Percentiles rank a stretch among this genome's conserved stretches.
Conservation (phyloP, 225 moss, liverwort and hornwort genomes). For the Anthoceros angustus region DNA sequence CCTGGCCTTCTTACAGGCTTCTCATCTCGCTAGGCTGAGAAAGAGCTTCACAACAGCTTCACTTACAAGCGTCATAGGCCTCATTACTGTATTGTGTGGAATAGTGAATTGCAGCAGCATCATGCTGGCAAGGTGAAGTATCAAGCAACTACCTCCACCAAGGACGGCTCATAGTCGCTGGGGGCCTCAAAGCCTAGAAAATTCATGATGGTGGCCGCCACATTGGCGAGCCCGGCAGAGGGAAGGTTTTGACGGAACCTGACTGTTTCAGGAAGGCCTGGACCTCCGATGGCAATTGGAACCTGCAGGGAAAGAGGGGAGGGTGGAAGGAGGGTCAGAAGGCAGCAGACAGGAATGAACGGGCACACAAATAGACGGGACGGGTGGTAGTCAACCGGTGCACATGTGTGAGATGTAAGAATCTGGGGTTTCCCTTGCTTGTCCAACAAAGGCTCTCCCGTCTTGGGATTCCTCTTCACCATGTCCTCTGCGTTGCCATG, state of each 20-base stretch:
- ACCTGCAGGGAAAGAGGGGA: constrained; percentile 18
- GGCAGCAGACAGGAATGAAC: not conserved
- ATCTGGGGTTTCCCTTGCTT: constrained; percentile 46
- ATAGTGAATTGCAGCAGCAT: not conserved
- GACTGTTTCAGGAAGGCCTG: constrained; percentile 33
- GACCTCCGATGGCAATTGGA: constrained; percentile 41
- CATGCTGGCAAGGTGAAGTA: not conserved
- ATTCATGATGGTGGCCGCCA: constrained; percentile 44
- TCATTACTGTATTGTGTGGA: not conserved
- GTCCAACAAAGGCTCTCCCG: constrained; percentile 35
- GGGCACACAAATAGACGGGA: not conserved
- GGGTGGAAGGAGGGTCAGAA: not conserved
- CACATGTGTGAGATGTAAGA: constrained; percentile 44
- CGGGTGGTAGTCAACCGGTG: constrained; percentile 20
- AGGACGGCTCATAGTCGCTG: constrained; percentile 36
- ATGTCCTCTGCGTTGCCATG: constrained; percentile 59
- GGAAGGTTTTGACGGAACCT: constrained; percentile 37
- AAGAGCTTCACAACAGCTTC: too few species aligned
- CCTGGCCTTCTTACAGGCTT: too few species aligned
- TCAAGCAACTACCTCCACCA: constrained; percentile 34
- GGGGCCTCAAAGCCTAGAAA: constrained; percentile 40
- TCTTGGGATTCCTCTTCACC: constrained; percentile 52
- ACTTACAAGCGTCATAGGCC: too few species aligned
- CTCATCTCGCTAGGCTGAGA: too few species aligned
- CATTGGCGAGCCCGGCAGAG: constrained; percentile 38